Conservation (phyloP, 257 asterid genomes). For the Solanum bulbocastanum region DNA sequence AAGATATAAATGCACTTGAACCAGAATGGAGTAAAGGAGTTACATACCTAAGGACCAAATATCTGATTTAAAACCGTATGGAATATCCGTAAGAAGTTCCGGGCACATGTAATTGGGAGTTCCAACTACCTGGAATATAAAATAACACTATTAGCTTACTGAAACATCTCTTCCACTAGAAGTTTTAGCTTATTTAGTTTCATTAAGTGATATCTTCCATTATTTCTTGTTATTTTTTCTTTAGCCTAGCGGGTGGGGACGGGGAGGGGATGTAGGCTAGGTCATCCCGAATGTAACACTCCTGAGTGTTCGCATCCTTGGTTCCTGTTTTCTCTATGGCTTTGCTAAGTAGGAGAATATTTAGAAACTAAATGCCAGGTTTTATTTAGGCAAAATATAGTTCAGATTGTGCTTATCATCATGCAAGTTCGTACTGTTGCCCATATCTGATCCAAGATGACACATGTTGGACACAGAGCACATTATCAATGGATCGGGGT, state of each 20-base stretch:
- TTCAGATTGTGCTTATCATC: not conserved
- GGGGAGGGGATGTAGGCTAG: not conserved
- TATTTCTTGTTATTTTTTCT: not conserved
- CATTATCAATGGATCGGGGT: not conserved
- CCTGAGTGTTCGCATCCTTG: not conserved
- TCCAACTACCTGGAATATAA: constrained; percentile 72
- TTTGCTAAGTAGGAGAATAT: not conserved
- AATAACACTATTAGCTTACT: not conserved
- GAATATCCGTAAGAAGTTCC: constrained; percentile 96
- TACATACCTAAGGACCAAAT: constrained; percentile 96
- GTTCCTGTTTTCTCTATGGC: not conserved
- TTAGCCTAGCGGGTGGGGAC: not conserved
- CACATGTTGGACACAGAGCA: not conserved
- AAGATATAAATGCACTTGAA: not conserved
- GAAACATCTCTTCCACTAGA: not conserved
- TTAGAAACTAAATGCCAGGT: not conserved
- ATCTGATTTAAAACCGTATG: constrained; percentile 95
- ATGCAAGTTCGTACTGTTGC: not conserved
- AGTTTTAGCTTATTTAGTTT: not conserved
- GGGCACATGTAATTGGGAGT: constrained; percentile 99
- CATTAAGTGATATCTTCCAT: not conserved
- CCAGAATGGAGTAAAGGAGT: not conserved
- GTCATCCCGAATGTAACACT: not conserved
- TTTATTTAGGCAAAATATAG: not conserved
- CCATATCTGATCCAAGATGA: not conserved